Base-by-base conservation (phyloP, 164 flowering plant genomes). In the Euptelea pleiosperma region DNA sequence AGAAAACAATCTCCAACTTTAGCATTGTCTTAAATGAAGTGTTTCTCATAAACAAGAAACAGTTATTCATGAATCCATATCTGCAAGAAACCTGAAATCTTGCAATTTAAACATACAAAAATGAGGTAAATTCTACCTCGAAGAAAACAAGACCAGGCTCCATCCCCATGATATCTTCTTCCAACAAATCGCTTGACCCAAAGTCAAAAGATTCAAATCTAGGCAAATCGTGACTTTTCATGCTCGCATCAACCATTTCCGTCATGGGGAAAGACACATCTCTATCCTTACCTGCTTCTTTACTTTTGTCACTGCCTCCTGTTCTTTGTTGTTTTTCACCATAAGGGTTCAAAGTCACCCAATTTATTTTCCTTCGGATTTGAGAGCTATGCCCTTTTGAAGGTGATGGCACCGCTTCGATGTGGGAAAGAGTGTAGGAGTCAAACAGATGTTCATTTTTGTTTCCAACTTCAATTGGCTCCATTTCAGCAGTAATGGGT, bases 61-160 rank as follows among this genome's bases (percentile, higher is more conserved):
- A 39, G n/a, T 16, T 8, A 37, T 39, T 25, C 33, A 55, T 25
- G 15, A 10, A 39, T 55, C 29, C 41, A 6, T 18, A 2, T 24
- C 18, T 16, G 21, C 26, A 7, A n/a, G 18, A 24, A 55, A 55
- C 22, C 37, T 16, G 21, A 14, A 10, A 51, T 16, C 37, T 26
- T 35, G 19, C 19, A 4, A 26, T 10, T 25, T 44, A 40, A 18
- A 47, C 8, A 19, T 39, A 24, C 28, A 16, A 39, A 29, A 57
- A 5, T 3, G 18, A 51, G 19, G 21, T 14, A 31, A 43, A 56
- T n/a, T 66, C 10, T 83, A 92, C 98, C 94, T 89, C 97, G 61
- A 93, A 93, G 79, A 71, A 90, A 56, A 88, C 89, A 67, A 93
- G 97, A 50, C 97, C 97, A 43, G 92, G 87, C 68, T 90, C 97